A percentile compares a stretch with the other conserved stretches of the same genome.
Evolutionary conservation across 176 grass and related monocot genomes (phyloP).

Genomic region (Stipa capillata): DNA sequence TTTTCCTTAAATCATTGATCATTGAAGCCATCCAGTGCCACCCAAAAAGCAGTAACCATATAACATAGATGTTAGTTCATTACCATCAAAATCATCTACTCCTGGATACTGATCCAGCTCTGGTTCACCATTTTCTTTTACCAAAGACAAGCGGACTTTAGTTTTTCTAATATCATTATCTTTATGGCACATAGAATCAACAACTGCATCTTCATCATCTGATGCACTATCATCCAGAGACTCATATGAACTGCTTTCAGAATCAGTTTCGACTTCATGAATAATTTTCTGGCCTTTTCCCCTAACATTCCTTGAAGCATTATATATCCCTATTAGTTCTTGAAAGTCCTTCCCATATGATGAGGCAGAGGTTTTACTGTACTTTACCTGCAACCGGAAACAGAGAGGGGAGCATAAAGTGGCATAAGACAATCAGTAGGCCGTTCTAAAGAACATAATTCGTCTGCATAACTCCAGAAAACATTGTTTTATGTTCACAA

Average conservation of each 20-base stretch:
- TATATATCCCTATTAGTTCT: conserved; percentile 63
- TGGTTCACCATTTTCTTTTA: conserved; percentile 49
- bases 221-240: conserved; percentile 25
- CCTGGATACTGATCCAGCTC: conserved; percentile 55
- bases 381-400: conserved; percentile 63
- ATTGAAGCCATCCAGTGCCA: neutral
- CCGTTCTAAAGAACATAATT: neutral
- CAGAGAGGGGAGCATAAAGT: neutral
- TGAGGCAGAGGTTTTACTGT: conserved; percentile 60
- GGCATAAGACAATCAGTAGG: neutral
- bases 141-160: conserved; percentile 1
- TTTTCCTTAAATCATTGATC: neutral
- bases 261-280: conserved; percentile 32
- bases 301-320: conserved; percentile 21
- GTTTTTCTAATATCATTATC: conserved; percentile 15
- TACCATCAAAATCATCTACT: conserved; percentile 96
- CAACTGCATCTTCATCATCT: conserved; percentile 31
- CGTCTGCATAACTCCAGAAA: neutral
- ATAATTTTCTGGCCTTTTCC: conserved; percentile 26
- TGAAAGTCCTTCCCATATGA: conserved; percentile 71
- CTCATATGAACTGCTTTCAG: conserved; percentile 47
- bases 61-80: conserved; percentile 8
- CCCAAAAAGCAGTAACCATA: neutral
- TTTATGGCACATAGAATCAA: neutral
- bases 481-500: neutral